Base-by-base conservation (phyloP, 257 asterid species). In the Gentiana straminea region DNA sequence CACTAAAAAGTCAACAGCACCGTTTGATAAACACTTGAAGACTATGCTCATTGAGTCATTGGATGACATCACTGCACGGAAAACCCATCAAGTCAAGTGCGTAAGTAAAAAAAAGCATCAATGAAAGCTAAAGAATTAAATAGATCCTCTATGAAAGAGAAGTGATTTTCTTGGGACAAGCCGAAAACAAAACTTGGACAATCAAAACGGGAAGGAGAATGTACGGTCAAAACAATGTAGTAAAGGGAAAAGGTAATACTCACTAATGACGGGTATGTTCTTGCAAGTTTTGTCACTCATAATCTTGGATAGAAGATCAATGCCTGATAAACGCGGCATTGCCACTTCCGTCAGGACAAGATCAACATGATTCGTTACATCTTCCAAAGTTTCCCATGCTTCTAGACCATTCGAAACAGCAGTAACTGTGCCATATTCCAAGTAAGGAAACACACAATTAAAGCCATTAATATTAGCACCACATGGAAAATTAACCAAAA, bases 31-130 rank as follows among this genome's bases (percentile, higher is more conserved):
- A 67, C 98, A 91, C 81, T 84, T 84, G 52, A 84, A 78, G 64
- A 84, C 98, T 75, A 91, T 62, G 9, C 89, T 87, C 94, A 87
- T 87, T 44, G 96, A 82, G 77, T 87, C 96, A 68, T 83, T 86
- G 63, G 95, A 81, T 64, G 98, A 91, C 98, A 87, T 91, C 98
- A 91, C 98, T 87, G 94, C 87, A 76, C 53, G 51, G 58, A 59
- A 70, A 71, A 64, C 64, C 51, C 64, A 62, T 49, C 57, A 65
- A 63, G 24, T 49, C 57, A 65, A 63, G 24, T 62, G 43, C 54
- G 65, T 65, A 60, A 64, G 73, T 61, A 52, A 65, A 68, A 65
- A 59, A 49, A 51, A 60, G 34, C 35, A 48, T 35, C 8, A 41
- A 41, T 7, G 1, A 41, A 5, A 41, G 46, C 46, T 39, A 39